Conservation (phyloP, 129 eudicot species). For the Flaveria robusta region DNA sequence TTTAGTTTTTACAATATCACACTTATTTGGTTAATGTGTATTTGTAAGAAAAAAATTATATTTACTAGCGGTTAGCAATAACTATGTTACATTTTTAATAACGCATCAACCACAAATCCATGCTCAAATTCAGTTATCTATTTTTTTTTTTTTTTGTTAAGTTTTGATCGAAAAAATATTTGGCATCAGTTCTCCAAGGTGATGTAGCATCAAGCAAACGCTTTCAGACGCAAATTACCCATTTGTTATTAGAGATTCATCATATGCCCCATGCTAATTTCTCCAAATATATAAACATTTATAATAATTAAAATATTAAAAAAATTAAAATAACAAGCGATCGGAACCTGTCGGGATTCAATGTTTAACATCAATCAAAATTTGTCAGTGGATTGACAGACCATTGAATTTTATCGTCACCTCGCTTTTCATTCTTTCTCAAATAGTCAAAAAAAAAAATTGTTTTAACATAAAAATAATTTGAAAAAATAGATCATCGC, state of each 20-base stretch:
- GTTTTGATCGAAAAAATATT: neutral
- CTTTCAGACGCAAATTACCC: constrained; percentile 83
- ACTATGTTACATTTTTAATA: too few relatives aligned
- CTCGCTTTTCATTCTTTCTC: constrained; percentile 33
- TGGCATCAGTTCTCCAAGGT: constrained; percentile 54
- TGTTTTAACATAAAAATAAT: neutral
- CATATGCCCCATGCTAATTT: constrained; percentile 47
- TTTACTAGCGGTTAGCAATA: too few relatives aligned
- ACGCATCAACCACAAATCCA: too few relatives aligned
- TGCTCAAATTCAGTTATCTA: too few relatives aligned
- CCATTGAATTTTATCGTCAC: constrained; percentile 70
- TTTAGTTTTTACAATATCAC: too few relatives aligned
- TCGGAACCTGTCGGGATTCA: constrained; percentile 86
- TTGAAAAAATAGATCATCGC: constrained; percentile 21
- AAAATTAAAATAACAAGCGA: constrained; percentile 36
- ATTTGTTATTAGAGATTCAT: constrained; percentile 57
- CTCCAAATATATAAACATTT: too few relatives aligned
- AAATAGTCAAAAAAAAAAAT: too few relatives aligned
- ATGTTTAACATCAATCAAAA: constrained; percentile 46
- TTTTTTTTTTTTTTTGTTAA: too few relatives aligned
- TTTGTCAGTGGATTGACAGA: constrained; percentile 72
- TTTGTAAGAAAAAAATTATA: too few relatives aligned
- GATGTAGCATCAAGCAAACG: constrained; percentile 35
- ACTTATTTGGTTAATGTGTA: too few relatives aligned
- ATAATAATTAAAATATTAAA: neutral